Evolutionary conservation across 2,329 filamentous ascomycete species (phyloP).

Genomic region (Oidium heveae): DNA sequence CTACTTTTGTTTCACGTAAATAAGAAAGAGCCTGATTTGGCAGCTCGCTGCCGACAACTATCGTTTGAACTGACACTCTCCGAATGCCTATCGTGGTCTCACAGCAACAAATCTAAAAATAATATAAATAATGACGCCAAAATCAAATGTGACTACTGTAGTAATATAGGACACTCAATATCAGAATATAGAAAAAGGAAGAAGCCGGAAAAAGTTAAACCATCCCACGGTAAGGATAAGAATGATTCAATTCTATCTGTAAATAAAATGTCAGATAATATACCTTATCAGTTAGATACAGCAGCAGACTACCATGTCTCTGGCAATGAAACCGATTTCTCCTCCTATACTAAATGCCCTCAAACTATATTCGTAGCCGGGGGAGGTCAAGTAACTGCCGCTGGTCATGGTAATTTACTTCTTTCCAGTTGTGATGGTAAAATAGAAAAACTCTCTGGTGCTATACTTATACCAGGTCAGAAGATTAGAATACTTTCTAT

Average conservation of each 20-base stretch:
- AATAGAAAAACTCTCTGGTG: too few relatives aligned
- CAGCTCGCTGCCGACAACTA: too few relatives aligned
- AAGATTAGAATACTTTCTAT: neutral
- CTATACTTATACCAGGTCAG: too few relatives aligned
- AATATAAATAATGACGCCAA: neutral
- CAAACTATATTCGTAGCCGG: too few relatives aligned
- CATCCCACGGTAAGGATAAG: neutral
- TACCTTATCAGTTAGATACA: too few relatives aligned
- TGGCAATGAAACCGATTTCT: too few relatives aligned
- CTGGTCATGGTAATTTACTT: neutral
- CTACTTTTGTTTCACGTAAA: neutral
- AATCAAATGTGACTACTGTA: neutral
- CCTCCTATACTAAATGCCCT: too few relatives aligned
- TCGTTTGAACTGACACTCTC: too few relatives aligned
- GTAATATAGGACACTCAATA: neutral
- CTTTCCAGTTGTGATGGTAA: neutral
- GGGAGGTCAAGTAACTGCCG: neutral
- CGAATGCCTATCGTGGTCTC: too few relatives aligned
- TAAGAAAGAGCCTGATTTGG: neutral
- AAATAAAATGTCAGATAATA: too few relatives aligned
- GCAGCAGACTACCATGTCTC: too few relatives aligned
- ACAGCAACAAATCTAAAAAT: neutral
- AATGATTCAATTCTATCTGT: neutral
- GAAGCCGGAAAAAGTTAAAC: neutral
- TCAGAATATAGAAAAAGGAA: neutral